phyloP scores from a whole-genome alignment of 306 rosid species.

The Medicago lupulina region DNA sequence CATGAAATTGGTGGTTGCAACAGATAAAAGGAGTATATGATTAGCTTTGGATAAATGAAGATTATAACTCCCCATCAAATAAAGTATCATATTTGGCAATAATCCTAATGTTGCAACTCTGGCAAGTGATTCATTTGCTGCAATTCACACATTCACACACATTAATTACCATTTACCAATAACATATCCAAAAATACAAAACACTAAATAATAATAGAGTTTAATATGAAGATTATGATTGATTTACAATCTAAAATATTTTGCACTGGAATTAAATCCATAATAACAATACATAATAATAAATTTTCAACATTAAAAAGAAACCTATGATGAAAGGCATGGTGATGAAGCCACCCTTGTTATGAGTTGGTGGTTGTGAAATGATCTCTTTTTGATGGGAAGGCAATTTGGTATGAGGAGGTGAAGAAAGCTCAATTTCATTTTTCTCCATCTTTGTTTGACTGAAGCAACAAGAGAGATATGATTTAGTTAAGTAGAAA shows the following conservation, averaged over 20 bases:
- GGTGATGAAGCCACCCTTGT: conserved; percentile 27
- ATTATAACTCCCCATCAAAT: conserved; percentile 31
- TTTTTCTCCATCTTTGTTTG: neutral
- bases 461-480: neutral
- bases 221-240: no score
- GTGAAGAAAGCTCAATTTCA: neutral
- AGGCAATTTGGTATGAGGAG: neutral
- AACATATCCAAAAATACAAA: neutral
- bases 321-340: conserved; percentile 37
- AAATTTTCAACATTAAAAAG: no score
- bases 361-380: conserved; percentile 1
- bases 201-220: neutral
- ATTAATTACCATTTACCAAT: neutral
- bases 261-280: no score
- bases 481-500: neutral
- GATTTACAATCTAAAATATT: no score
- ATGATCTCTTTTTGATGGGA: no score
- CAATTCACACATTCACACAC: conserved; percentile 3
- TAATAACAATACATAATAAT: no score
- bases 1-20: conserved; percentile 27
- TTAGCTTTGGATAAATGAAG: conserved; percentile 23
- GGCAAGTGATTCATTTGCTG: conserved; percentile 35
- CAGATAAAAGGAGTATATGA: conserved; percentile 26
- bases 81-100: conserved; percentile 28
- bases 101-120: conserved; percentile 31